phyloP scores from a whole-genome alignment of 2,329 filamentous ascomycete genomes.

The Immersiporthe knoxdaviesiana region DNA sequence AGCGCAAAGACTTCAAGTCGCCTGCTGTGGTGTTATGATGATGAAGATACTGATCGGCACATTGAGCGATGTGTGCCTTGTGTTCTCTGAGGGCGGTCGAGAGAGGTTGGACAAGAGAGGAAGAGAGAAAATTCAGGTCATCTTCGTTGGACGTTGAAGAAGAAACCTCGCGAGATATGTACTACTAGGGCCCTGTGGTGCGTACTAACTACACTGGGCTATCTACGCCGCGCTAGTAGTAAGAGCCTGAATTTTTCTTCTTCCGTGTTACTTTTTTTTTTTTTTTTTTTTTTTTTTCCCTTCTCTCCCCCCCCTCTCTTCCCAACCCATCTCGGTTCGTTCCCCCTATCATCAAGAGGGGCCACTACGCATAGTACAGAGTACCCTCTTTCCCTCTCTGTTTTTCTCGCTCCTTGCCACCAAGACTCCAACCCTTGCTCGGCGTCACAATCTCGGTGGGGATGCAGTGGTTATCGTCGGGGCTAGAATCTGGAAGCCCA shows the following conservation, averaged over 20 bases:
- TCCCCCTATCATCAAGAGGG: neutral
- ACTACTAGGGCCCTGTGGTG: neutral
- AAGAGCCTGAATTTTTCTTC: neutral
- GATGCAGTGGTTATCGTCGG: slow-evolving; percentile 12
- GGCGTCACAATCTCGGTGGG: slow-evolving; percentile 24
- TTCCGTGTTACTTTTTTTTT: neutral
- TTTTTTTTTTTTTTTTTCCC: too few relatives aligned
- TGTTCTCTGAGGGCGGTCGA: slow-evolving; percentile 25
- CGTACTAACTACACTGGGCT: neutral
- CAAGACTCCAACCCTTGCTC: slow-evolving; percentile 7
- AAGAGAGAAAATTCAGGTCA: neutral
- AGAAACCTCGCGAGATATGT: neutral
- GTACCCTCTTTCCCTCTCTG: too few relatives aligned
- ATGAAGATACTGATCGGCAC: slow-evolving; percentile 43
- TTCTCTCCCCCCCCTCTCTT: too few relatives aligned
- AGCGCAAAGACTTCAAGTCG: slow-evolving; percentile 72
- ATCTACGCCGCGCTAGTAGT: neutral
- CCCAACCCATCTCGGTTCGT: neutral
- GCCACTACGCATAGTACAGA: slow-evolving; percentile 10
- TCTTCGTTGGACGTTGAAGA: neutral
- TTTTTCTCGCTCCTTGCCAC: too few relatives aligned
- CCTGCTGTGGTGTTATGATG: slow-evolving; percentile 53
- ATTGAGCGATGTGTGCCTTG: slow-evolving; percentile 47
- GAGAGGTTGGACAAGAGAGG: slow-evolving; percentile 12
- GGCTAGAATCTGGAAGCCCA: slow-evolving; percentile 2